phyloP scores from a whole-genome alignment of 2,329 filamentous ascomycete genomes.

The Trichoderma sp. region DNA sequence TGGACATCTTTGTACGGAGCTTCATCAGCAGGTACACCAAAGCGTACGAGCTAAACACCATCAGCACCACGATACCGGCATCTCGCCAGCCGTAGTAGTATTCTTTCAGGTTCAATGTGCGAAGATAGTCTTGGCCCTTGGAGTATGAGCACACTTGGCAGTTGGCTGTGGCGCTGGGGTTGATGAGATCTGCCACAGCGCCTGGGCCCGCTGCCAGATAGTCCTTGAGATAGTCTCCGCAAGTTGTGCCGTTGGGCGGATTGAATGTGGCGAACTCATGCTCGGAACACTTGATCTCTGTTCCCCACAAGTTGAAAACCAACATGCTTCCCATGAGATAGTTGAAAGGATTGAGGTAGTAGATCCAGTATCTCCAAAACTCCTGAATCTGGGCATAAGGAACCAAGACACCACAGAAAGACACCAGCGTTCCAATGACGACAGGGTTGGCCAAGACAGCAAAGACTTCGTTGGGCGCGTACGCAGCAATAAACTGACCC shows the following conservation, averaged over 20 bases:
- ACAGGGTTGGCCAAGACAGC: constrained; percentile 60
- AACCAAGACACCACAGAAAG: constrained; percentile 75
- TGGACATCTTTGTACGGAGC: constrained; percentile 50
- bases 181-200: constrained; percentile 53
- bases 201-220: constrained; percentile 53
- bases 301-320: constrained; percentile 52
- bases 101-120: constrained; percentile 58
- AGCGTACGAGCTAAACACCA: constrained; percentile 56
- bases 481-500: constrained; percentile 64
- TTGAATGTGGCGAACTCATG: constrained; percentile 55
- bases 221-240: constrained; percentile 55
- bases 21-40: constrained; percentile 51
- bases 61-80: constrained; percentile 59
- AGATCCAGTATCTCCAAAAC: constrained; percentile 71
- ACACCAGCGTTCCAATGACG: constrained; percentile 59
- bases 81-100: constrained; percentile 69
- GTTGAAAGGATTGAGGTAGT: constrained; percentile 63
- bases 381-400: constrained; percentile 61
- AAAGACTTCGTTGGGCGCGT: constrained; percentile 62
- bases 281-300: constrained; percentile 48
- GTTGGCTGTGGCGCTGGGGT: constrained; percentile 56
- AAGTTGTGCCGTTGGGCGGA: constrained; percentile 55
- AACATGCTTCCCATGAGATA: constrained; percentile 61
- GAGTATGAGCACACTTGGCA: constrained; percentile 65
- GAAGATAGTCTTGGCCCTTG: constrained; percentile 60